Percentiles rank a stretch among this genome's conserved stretches.
Evolutionary conservation across 495 filamentous ascomycete genomes (phyloP).

Genomic region (Penicillium dipodomyicola): DNA sequence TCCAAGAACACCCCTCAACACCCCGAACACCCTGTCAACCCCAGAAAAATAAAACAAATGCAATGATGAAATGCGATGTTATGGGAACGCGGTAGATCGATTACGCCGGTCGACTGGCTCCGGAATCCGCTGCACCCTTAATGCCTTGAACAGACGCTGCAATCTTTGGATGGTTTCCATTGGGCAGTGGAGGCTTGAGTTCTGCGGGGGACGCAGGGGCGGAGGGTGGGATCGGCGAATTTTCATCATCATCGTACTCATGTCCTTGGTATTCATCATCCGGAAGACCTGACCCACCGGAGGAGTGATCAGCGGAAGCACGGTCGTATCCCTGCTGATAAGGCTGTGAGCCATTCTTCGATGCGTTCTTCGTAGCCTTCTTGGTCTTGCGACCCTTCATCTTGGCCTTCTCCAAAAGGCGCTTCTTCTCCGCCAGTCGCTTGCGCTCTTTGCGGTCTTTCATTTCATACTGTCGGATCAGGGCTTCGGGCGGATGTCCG

Average conservation of each 20-base stretch:
- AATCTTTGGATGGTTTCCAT: conserved; percentile 28
- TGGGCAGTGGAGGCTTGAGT: conserved; percentile 34
- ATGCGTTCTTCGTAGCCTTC: conserved; percentile 64
- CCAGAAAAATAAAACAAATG: conserved; percentile 10
- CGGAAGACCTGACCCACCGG: conserved; percentile 44
- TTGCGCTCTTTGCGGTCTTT: conserved; percentile 86
- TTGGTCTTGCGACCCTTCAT: conserved; percentile 86
- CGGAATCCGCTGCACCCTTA: conserved; percentile 31
- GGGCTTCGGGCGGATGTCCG: conserved; percentile 72
- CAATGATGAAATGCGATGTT: conserved; percentile 7
- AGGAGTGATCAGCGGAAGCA: conserved; percentile 44
- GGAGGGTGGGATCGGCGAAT: conserved; percentile 25
- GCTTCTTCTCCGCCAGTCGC: conserved; percentile 73
- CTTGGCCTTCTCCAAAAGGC: conserved; percentile 90
- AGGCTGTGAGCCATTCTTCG: conserved; percentile 50
- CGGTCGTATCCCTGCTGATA: conserved; percentile 50
- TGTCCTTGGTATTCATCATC: conserved; percentile 55
- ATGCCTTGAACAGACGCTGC: conserved; percentile 17
- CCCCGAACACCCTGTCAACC: conserved; percentile 10
- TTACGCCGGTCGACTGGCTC: conserved; percentile 40
- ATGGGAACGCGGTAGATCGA: neutral
- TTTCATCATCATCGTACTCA: conserved; percentile 57
- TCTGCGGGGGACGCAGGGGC: conserved; percentile 36
- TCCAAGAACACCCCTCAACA: conserved; percentile 15
- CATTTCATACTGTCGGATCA: conserved; percentile 90